Percentiles rank a stretch among this genome's conserved stretches.
phyloP scores from a whole-genome alignment of 1,284 basidiomycete species.

The Inonotus hispidus region DNA sequence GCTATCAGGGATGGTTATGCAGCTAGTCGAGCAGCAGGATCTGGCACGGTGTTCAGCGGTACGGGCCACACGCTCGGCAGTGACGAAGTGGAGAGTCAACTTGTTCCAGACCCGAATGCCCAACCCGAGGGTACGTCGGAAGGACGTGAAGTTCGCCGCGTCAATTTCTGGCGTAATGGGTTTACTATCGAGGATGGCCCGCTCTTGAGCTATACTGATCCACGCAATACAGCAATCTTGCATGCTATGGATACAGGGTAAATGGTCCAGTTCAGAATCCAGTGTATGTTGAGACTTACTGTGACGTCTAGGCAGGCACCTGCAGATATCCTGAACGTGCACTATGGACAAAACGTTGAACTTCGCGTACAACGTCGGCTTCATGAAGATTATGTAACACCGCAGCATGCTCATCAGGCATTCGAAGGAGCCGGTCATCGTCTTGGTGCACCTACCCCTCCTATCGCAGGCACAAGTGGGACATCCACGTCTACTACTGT shows the following conservation, averaged over 20 bases:
- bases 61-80: conserved; percentile 83
- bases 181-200: conserved; percentile 92
- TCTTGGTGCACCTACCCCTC: conserved; percentile 66
- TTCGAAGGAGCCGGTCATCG: conserved; percentile 82
- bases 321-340: conserved; percentile 71
- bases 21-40: background rate
- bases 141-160: conserved; percentile 62
- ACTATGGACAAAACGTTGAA: conserved; percentile 80
- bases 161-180: conserved; percentile 94
- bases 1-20: background rate
- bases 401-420: conserved; percentile 35
- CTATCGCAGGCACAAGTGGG: conserved; percentile 34
- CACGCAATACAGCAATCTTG: conserved; percentile 68
- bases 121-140: conserved; percentile 35
- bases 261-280: conserved; percentile 23
- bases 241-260: conserved; percentile 80
- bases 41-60: conserved; percentile 47
- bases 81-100: conserved; percentile 72
- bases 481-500: conserved; percentile 35
- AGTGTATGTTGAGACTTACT: background rate
- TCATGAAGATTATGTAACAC: conserved; percentile 68
- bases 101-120: conserved; percentile 64
- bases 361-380: conserved; percentile 75
- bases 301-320: conserved; percentile 61
- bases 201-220: conserved; percentile 82